Base-by-base conservation (phyloP, 306 rosid species). In the Mimosa bimucronata region DNA sequence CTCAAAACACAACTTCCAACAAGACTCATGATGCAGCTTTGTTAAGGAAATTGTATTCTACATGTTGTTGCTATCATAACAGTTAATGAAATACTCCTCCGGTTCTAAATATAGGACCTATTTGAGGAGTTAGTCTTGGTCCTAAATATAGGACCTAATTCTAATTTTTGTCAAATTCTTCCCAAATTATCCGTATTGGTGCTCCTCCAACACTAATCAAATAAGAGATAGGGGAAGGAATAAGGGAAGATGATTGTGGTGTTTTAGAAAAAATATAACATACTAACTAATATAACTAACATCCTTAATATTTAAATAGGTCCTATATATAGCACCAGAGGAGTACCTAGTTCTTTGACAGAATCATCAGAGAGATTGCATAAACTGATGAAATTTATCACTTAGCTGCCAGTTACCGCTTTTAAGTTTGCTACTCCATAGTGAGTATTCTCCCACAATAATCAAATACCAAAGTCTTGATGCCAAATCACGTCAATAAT, bases 71-170 rank as follows among this genome's bases (percentile, higher is more conserved):
- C 53, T 53, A 52, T 6, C 41, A 41, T 38, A 42, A 53, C 18
- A 73, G 66, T n/a, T 57, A 66, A n/a, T 26, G 72, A 40, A 82
- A 30, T 16, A n/a, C n/a, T n/a, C n/a, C n/a, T n/a, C n/a, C n/a
- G n/a, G n/a, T n/a, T n/a, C n/a, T n/a, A n/a, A n/a, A n/a, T n/a
- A n/a, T n/a, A n/a, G n/a, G n/a, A n/a, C n/a, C n/a, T n/a, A n/a
- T n/a, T n/a, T n/a, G n/a, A n/a, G n/a, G n/a, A n/a, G n/a, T n/a
- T n/a, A n/a, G n/a, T n/a, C n/a, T n/a, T n/a, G n/a, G n/a, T n/a
- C n/a, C n/a, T n/a, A n/a, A n/a, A n/a, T n/a, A n/a, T n/a, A n/a
- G n/a, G n/a, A n/a, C n/a, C n/a, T n/a, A n/a, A n/a, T n/a, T n/a
- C n/a, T n/a, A n/a, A n/a, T n/a, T n/a, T n/a, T n/a, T n/a, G n/a